Evolutionary conservation across 192 early-diverging fungal genomes (phyloP).

Genomic region (Coemansia sp.): DNA sequence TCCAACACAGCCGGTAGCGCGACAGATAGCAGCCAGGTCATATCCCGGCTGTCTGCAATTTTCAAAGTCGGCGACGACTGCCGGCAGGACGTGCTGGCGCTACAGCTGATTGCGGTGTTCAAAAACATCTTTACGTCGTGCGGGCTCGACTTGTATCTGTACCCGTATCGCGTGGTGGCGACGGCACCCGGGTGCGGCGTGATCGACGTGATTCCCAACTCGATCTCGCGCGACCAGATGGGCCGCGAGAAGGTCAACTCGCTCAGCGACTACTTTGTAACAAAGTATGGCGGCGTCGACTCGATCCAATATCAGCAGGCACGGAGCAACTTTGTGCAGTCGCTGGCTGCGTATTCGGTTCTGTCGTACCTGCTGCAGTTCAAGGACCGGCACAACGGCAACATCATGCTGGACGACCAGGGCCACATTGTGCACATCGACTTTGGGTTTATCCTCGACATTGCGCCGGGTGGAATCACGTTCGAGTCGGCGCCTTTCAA

Average conservation of each 20-base stretch:
- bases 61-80: constrained; percentile 99
- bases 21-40: neutral
- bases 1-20: neutral
- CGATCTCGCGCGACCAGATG: constrained; percentile 96
- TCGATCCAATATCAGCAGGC: constrained; percentile 89
- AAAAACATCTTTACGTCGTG: constrained; percentile 91
- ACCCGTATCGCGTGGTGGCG: constrained; percentile 95
- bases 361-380: constrained; percentile 94
- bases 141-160: constrained; percentile 94
- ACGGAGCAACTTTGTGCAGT: constrained; percentile 91
- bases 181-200: constrained; percentile 97
- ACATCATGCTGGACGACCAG: constrained; percentile 97
- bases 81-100: constrained; percentile 95
- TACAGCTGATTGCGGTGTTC: constrained; percentile 97
- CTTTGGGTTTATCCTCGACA: constrained; percentile 98
- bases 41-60: constrained; percentile 82
- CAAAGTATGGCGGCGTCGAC: constrained; percentile 87
- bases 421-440: constrained; percentile 99
- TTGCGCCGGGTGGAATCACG: constrained; percentile 95
- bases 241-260: constrained; percentile 98
- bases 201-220: constrained; percentile 97
- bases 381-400: constrained; percentile 99
- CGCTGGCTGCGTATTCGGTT: constrained; percentile 92
- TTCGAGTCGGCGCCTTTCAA: constrained; percentile 98
- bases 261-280: constrained; percentile 93